Evolutionary conservation across 2,329 filamentous ascomycete genomes (phyloP).

Genomic region (Beauveria sp.): DNA sequence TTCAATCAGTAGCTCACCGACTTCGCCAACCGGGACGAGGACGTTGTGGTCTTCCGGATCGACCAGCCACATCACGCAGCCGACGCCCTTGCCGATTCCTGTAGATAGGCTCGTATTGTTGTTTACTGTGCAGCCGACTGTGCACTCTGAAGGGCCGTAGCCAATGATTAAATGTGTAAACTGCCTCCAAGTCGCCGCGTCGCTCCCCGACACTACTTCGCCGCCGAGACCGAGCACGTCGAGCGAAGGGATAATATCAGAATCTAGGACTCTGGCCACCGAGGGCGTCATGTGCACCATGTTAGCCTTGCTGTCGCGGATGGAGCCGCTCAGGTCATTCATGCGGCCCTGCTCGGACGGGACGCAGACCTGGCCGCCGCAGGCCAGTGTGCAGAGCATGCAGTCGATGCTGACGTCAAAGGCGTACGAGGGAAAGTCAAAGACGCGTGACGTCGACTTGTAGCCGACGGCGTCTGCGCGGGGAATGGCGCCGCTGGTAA

Average conservation of each 20-base stretch:
- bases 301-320: slow-evolving; percentile 35
- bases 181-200: slow-evolving; percentile 39
- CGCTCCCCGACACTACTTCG: slow-evolving; percentile 44
- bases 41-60: slow-evolving; percentile 38
- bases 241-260: slow-evolving; percentile 37
- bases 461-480: slow-evolving; percentile 36
- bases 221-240: slow-evolving; percentile 42
- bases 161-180: slow-evolving; percentile 41
- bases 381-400: slow-evolving; percentile 44
- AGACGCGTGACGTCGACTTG: slow-evolving; percentile 31
- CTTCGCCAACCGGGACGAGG: slow-evolving; percentile 38
- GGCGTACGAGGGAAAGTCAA: slow-evolving; percentile 44
- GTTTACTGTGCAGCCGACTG: slow-evolving; percentile 43
- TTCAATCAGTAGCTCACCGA: slow-evolving; percentile 47
- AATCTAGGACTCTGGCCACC: slow-evolving; percentile 38
- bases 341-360: slow-evolving; percentile 46
- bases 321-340: slow-evolving; percentile 41
- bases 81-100: slow-evolving; percentile 41
- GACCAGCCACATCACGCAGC: slow-evolving; percentile 43
- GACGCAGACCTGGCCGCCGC: slow-evolving; percentile 44
- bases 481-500: slow-evolving; percentile 36
- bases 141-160: slow-evolving; percentile 48
- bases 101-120: slow-evolving; percentile 32
- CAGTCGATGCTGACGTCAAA: slow-evolving; percentile 49
- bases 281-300: slow-evolving; percentile 45